Percentiles rank a stretch among this genome's conserved stretches.
phyloP scores from a whole-genome alignment of 805 yeast species.

The Yamadazyma philogaea region DNA sequence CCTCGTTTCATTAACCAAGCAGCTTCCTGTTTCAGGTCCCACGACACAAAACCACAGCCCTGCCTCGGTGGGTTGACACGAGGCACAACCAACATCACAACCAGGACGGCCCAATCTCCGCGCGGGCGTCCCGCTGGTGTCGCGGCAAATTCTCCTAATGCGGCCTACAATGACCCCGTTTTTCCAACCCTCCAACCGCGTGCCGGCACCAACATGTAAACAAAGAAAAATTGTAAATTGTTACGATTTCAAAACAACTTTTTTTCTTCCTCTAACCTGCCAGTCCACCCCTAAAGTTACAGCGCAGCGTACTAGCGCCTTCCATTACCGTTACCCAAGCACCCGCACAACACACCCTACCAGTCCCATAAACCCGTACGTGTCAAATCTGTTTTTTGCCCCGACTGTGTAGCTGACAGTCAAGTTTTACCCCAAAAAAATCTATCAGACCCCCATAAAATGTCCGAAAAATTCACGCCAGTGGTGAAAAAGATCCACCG shows the following conservation, averaged over 20 bases:
- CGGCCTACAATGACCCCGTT: not conserved
- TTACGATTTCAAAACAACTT: slow-evolving; percentile 2
- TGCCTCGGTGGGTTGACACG: too few relatives aligned
- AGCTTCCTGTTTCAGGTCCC: too few relatives aligned
- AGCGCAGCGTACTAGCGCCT: not conserved
- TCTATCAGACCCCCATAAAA: not conserved
- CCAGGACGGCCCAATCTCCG: not conserved
- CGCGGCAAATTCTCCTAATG: not conserved
- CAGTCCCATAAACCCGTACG: too few relatives aligned
- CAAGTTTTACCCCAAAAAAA: not conserved
- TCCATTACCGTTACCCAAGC: not conserved
- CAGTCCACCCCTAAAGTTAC: not conserved
- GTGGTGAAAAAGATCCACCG: slow-evolving; percentile 23
- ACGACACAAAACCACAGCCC: too few relatives aligned
- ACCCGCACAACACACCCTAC: not conserved
- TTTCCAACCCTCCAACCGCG: not conserved
- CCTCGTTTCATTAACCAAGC: too few relatives aligned
- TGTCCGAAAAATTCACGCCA: slow-evolving; percentile 8
- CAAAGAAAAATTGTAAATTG: slow-evolving; percentile 9
- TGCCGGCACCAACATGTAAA: slow-evolving; percentile 7
- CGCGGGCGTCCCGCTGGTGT: not conserved
- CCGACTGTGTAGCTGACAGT: too few relatives aligned
- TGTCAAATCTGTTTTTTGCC: too few relatives aligned
- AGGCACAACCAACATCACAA: not conserved
- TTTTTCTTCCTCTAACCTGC: not conserved